Percentiles rank a stretch among this genome's conserved stretches.
Evolutionary conservation across 2,329 filamentous ascomycete genomes (phyloP).

Genomic region (Orbilia javanica): DNA sequence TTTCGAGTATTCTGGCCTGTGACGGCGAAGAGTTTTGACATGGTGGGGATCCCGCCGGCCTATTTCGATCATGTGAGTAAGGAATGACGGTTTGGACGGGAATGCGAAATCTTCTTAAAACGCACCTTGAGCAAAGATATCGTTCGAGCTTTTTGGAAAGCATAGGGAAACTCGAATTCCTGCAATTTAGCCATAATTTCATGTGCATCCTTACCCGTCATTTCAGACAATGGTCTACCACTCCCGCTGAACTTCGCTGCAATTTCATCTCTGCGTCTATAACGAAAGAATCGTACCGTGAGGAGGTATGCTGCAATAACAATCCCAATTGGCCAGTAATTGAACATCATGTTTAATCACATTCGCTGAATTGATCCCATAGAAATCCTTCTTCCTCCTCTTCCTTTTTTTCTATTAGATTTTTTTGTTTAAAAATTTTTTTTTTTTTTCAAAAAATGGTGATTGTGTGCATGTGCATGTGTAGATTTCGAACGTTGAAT

Average conservation of each 20-base stretch:
- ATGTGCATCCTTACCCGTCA: constrained; percentile 63
- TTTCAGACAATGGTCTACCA: constrained; percentile 61
- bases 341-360: background rate
- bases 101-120: too few species aligned
- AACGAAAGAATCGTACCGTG: constrained; percentile 58
- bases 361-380: too few species aligned
- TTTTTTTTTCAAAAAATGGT: background rate
- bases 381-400: background rate
- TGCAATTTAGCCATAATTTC: constrained; percentile 62
- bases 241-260: constrained; percentile 49
- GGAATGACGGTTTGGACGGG: too few species aligned
- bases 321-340: background rate
- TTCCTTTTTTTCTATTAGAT: background rate
- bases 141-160: constrained; percentile 61
- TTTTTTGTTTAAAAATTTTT: background rate
- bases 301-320: constrained; percentile 52
- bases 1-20: constrained; percentile 68
- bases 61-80: too few species aligned
- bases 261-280: constrained; percentile 55
- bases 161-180: constrained; percentile 64
- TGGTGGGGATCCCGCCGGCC: constrained; percentile 71
- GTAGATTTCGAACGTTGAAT: too few species aligned
- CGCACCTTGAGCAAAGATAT: constrained; percentile 63
- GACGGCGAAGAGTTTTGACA: constrained; percentile 68
- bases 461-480: too few species aligned